These are phyloP conservation scores for Syncephalastrum racemosum DNA, from an alignment of 371 early-diverging fungal species.

Conservation along the genomic window DNA sequence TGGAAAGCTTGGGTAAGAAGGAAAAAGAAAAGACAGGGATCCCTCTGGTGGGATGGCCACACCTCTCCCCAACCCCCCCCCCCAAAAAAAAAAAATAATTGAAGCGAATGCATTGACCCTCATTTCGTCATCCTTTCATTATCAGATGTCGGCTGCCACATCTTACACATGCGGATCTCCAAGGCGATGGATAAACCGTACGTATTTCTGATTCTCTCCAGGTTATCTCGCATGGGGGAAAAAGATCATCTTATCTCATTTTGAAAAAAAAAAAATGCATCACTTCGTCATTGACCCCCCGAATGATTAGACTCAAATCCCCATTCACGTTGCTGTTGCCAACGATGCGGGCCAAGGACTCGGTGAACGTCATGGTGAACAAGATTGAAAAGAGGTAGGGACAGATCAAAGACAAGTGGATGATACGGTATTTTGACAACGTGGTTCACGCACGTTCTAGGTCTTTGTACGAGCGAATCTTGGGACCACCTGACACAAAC, in stretches of 20 bases:
- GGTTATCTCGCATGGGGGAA: not conserved
- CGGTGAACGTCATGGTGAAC: slow-evolving; percentile 71
- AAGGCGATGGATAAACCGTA: slow-evolving; percentile 20
- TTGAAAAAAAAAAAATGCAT: not conserved
- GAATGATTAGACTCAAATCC: slow-evolving; percentile 29
- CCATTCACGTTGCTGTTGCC: slow-evolving; percentile 60
- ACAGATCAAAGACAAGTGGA: not conserved
- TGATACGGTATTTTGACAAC: not conserved
- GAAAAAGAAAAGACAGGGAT: too few species aligned
- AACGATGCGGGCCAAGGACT: slow-evolving; percentile 74
- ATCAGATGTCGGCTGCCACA: slow-evolving; percentile 46
- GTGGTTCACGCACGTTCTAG: slow-evolving; percentile 9
- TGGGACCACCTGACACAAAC: slow-evolving; percentile 15
- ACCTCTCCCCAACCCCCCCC: slow-evolving; percentile 6
- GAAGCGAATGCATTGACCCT: not conserved
- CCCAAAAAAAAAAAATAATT: slow-evolving; percentile 2
- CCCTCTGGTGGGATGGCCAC: not conserved
- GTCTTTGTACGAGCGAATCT: slow-evolving; percentile 42
- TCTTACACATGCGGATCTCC: slow-evolving; percentile 58
- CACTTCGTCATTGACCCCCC: too few species aligned
- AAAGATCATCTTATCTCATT: slow-evolving; percentile 7
- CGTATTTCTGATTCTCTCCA: slow-evolving; percentile 5
- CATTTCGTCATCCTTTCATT: not conserved
- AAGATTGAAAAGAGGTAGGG: slow-evolving; percentile 65
- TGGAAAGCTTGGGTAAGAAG: slow-evolving; percentile 37